Percentiles rank a stretch among this genome's conserved stretches.
These are phyloP conservation scores for Phytophthora fragariae DNA, from an alignment of 352 stramenopile species.

Conservation along the genomic window DNA sequence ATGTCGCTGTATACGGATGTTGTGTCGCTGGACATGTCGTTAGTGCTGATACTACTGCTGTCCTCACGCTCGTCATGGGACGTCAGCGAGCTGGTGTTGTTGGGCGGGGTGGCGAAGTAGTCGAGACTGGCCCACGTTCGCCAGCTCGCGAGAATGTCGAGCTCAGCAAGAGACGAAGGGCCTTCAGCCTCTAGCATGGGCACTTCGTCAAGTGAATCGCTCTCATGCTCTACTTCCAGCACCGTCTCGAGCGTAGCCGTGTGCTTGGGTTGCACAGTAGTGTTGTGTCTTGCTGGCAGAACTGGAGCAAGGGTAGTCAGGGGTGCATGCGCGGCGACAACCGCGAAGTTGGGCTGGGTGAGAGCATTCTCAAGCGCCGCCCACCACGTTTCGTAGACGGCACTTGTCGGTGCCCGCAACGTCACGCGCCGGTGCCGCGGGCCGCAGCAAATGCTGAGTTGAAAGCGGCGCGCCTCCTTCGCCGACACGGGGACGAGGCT, in stretches of 20 bases:
- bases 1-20: constrained; percentile 33
- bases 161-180: constrained; percentile 26
- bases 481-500: constrained; percentile 23
- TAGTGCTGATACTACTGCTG: neutral
- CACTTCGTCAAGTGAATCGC: constrained; percentile 14
- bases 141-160: constrained; percentile 44
- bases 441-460: constrained; percentile 34
- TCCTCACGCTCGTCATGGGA: neutral
- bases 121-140: constrained; percentile 39
- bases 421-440: constrained; percentile 17
- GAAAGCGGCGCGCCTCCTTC: constrained; percentile 26
- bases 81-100: constrained; percentile 5
- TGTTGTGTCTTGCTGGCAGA: constrained; percentile 12
- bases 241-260: constrained; percentile 8
- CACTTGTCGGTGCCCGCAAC: constrained; percentile 31
- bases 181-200: constrained; percentile 36
- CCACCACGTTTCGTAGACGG: constrained; percentile 40
- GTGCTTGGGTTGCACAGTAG: constrained; percentile 4
- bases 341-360: constrained; percentile 23
- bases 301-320: constrained; percentile 25
- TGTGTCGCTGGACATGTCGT: constrained; percentile 13
- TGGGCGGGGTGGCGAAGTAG: constrained; percentile 27
- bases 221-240: neutral
- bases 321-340: constrained; percentile 17
- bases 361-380: constrained; percentile 31